phyloP scores from a whole-genome alignment of 176 grass and related monocot genomes.

The Bolboschoenus planiculmis region DNA sequence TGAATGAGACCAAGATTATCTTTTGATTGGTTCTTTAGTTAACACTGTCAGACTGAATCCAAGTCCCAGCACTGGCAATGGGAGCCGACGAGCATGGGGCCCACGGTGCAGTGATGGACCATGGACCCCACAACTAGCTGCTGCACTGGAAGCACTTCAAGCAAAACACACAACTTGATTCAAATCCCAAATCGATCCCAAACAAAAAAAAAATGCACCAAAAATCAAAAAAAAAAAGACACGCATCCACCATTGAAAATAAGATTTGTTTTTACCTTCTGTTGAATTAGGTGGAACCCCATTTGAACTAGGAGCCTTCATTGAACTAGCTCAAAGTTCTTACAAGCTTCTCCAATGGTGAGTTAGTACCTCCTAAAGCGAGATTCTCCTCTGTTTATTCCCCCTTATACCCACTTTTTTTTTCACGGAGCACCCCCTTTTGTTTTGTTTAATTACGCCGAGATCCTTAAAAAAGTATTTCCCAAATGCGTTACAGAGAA shows the following conservation, averaged over 20 bases:
- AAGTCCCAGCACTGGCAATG: not conserved
- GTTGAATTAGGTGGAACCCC: constrained; percentile 17
- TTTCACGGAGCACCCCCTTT: constrained; percentile 3
- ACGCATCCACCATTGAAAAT: not conserved
- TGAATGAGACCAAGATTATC: not conserved
- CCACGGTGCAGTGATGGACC: not conserved
- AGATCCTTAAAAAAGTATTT: constrained; percentile 30
- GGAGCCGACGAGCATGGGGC: not conserved
- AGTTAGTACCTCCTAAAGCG: constrained; percentile 1
- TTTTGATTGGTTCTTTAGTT: not conserved
- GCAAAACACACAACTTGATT: constrained; percentile 7
- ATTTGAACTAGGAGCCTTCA: constrained; percentile 37
- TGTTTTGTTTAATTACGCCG: constrained; percentile 19
- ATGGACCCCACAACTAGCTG: not conserved
- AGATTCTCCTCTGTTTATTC: constrained; percentile 8
- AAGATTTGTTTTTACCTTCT: constrained; percentile 23
- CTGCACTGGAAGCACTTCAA: not conserved
- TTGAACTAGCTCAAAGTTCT: constrained; percentile 17
- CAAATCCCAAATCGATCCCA: not conserved
- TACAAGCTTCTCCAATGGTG: not conserved
- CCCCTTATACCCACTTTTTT: constrained; percentile 6
- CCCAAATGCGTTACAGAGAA: constrained; percentile 26
- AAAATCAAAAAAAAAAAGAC: not conserved
- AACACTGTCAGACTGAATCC: not conserved
- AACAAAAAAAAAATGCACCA: not conserved